Percentiles rank a stretch among this genome's conserved stretches.
phyloP scores from a whole-genome alignment of 306 rosid species.

The Chamaecrista fasciculata region DNA sequence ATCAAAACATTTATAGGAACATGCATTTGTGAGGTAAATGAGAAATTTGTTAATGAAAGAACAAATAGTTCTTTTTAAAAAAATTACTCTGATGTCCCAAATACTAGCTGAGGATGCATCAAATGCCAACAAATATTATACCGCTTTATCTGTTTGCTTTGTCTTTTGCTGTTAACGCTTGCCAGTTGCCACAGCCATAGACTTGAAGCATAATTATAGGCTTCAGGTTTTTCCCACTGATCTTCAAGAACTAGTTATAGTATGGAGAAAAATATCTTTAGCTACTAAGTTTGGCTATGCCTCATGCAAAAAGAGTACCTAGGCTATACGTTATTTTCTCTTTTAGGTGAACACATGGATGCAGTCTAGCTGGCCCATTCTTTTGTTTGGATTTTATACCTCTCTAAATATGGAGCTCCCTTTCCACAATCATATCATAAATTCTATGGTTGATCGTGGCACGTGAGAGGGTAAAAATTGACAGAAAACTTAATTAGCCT shows the following conservation, averaged over 20 bases:
- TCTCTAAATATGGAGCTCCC: constrained; percentile 18
- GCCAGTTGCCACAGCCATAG: constrained; percentile 7
- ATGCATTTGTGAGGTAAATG: constrained; percentile 20
- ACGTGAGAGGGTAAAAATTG: neutral
- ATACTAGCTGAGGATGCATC: constrained; percentile 23
- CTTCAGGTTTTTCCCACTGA: constrained; percentile 26
- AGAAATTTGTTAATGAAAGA: constrained; percentile 10
- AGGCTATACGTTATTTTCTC: constrained; percentile 36
- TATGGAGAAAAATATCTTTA: constrained; percentile 35
- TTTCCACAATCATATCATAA: constrained; percentile 23
- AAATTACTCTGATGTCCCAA: constrained; percentile 25
- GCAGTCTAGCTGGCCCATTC: constrained; percentile 24
- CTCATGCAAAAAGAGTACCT: constrained; percentile 26
- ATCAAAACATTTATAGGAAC: constrained; percentile 25
- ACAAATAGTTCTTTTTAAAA: neutral
- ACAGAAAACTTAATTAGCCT: constrained; percentile 27
- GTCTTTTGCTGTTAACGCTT: constrained; percentile 39
- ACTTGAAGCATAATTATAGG: constrained; percentile 6
- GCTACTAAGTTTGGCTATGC: constrained; percentile 23
- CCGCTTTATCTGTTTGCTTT: constrained; percentile 33
- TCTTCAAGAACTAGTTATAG: constrained; percentile 30
- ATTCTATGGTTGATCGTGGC: constrained; percentile 18
- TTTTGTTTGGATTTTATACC: constrained; percentile 28
- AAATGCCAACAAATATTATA: constrained; percentile 28
- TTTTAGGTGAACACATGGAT: constrained; percentile 34